Base-by-base conservation (phyloP, 2,329 filamentous ascomycete species). In the Colletotrichum viniferum region DNA sequence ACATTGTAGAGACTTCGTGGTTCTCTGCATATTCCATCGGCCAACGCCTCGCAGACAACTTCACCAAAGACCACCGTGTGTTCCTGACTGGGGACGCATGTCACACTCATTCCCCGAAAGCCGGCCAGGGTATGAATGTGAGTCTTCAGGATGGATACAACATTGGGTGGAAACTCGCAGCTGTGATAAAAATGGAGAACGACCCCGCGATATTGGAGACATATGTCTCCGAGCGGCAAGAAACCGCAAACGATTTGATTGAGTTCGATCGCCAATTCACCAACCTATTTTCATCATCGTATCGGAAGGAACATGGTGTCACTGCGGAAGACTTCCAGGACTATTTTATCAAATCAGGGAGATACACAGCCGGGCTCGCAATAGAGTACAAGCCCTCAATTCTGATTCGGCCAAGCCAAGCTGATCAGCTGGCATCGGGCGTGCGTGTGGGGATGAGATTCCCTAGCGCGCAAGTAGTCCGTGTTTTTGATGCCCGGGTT, bases 101-200 rank as follows among this genome's bases (percentile, higher is more conserved):
- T 78, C 94, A 96, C 82, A 95, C 94, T 0, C 94, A 95, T 79
- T 80, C 92, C 88, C 93, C 93, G 32, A 95, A 95, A 86, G 94
- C 93, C 32, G 94, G 94, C 2, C 94, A 95, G 83, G 93, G 93
- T 26, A 95, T 95, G 94, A 95, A 95, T 80, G 94, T 94, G 1
- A 93, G 93, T 5, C 94, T 95, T 84, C 87, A 94, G 64, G 94
- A 96, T 78, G 95, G 95, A 1, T 91, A 95, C 75, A 98, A 98
- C 83, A 88, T 98, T 55, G 96, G 96, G 7, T 98, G 96, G 96
- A 98, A 98, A 87, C 94, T 98, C 63, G 96, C 98, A 81, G 92
- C 94, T 36, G 96, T 98, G 13, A 95, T 98, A 21, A 52, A 82
- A 89, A 90, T 28, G 95, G 95, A 14, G 94, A 98, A 78, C 95